A percentile compares a stretch with the other conserved stretches of the same genome.
Conservation (phyloP, 441 rosid genomes). For the Oxalis stricta region DNA sequence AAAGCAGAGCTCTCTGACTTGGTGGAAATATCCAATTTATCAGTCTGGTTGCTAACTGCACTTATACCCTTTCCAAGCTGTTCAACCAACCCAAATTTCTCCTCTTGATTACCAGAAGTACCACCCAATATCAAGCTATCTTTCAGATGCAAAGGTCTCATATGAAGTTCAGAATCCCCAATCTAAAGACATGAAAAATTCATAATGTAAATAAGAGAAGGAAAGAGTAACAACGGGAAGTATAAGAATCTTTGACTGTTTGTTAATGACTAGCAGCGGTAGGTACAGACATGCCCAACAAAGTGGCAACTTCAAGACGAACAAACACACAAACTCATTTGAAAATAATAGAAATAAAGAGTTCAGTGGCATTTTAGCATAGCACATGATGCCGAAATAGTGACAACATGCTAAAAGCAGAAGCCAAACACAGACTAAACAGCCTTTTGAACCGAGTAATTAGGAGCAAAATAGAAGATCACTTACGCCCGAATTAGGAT, state of each 20-base stretch:
- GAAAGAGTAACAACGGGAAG: neutral
- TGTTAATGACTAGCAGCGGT: neutral
- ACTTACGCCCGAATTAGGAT: constrained; percentile 40
- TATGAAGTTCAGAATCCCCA: constrained; percentile 35
- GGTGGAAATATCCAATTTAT: constrained; percentile 20
- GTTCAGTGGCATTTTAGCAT: neutral
- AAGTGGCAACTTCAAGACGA: neutral
- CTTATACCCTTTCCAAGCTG: constrained; percentile 17
- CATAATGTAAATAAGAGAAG: neutral
- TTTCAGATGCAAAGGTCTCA: constrained; percentile 26
- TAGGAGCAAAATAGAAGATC: constrained; percentile 3
- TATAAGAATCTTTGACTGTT: neutral
- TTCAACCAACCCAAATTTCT: constrained; percentile 21
- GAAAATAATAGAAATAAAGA: neutral
- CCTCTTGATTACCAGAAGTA: constrained; percentile 25
- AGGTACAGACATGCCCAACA: neutral
- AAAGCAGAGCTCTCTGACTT: constrained; percentile 21
- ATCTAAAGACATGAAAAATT: constrained; percentile 27
- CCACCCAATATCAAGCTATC: constrained; percentile 25
- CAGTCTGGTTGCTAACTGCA: constrained; percentile 16
- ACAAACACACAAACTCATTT: no score
- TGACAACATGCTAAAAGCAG: neutral
- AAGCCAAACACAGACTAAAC: neutral
- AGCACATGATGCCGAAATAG: neutral
- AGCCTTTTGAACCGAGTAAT: constrained; percentile 2